phyloP scores from a whole-genome alignment of 2,329 filamentous ascomycete genomes.

The Claviceps citrina region DNA sequence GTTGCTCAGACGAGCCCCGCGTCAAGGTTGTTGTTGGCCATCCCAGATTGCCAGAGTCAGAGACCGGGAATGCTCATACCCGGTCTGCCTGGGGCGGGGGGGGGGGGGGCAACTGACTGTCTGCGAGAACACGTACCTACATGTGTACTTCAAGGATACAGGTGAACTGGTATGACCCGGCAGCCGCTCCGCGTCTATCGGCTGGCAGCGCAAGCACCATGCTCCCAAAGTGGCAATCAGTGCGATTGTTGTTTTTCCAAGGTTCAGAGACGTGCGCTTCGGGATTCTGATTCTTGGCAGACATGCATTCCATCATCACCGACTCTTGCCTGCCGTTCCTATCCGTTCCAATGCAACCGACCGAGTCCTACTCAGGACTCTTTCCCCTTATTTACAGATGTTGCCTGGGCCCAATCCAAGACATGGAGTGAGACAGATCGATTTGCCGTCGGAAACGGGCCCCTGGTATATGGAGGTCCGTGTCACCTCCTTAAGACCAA shows the following conservation, averaged over 20 bases:
- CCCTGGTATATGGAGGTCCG: neutral
- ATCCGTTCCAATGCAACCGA: neutral
- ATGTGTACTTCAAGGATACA: neutral
- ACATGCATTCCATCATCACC: too few relatives aligned
- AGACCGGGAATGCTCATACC: neutral
- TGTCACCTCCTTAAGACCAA: too few relatives aligned
- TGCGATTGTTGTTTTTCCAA: conserved; percentile 3
- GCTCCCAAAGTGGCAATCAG: conserved; percentile 5
- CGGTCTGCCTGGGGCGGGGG: neutral
- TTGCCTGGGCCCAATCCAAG: neutral
- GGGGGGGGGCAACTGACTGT: neutral
- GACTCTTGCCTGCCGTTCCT: neutral
- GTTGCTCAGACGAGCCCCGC: too few relatives aligned
- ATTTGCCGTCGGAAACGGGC: conserved; percentile 1
- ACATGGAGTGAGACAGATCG: neutral
- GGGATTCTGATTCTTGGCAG: neutral
- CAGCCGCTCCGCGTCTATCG: neutral
- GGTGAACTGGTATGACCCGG: neutral
- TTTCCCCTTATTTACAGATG: neutral
- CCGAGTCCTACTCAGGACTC: neutral
- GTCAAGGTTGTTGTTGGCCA: too few relatives aligned
- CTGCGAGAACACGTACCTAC: neutral
- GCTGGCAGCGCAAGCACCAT: neutral
- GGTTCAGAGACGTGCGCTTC: neutral
- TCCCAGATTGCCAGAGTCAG: neutral